phyloP scores from a whole-genome alignment of 495 filamentous ascomycete genomes.

The Aspergillus wentii region DNA sequence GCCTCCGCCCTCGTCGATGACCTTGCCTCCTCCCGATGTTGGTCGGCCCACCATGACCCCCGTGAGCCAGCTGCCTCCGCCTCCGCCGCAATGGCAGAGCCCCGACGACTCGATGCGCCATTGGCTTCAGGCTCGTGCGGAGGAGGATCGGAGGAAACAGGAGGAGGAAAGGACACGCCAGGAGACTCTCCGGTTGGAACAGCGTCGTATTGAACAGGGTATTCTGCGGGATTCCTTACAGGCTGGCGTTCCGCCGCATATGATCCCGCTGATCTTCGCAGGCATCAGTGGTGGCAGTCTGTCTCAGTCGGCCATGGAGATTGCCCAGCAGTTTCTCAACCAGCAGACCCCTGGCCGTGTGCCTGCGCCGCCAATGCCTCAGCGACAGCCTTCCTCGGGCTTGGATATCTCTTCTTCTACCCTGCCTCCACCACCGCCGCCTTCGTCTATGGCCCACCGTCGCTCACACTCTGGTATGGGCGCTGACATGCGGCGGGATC shows the following conservation, averaged over 20 bases:
- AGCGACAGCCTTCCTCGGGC: neutral
- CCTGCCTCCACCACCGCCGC: constrained; percentile 1
- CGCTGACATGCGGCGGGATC: constrained; percentile 27
- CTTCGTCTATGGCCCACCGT: neutral
- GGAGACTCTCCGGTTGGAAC: constrained; percentile 70
- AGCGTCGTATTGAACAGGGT: constrained; percentile 75
- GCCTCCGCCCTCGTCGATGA: constrained; percentile 33
- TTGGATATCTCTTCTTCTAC: neutral
- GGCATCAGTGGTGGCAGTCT: constrained; percentile 68
- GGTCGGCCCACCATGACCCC: constrained; percentile 34
- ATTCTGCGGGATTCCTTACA: constrained; percentile 78
- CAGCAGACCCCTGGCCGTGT: constrained; percentile 27
- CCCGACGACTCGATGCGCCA: constrained; percentile 76
- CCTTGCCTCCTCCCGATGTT: constrained; percentile 30
- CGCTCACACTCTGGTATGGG: constrained; percentile 6
- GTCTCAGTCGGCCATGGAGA: constrained; percentile 58
- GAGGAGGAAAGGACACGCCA: constrained; percentile 88
- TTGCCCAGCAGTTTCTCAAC: constrained; percentile 63
- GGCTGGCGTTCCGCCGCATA: constrained; percentile 76
- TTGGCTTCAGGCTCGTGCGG: constrained; percentile 77
- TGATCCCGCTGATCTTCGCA: constrained; percentile 87
- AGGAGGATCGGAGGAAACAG: constrained; percentile 79
- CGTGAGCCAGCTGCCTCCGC: constrained; percentile 49
- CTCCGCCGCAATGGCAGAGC: constrained; percentile 69
- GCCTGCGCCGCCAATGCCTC: constrained; percentile 38